phyloP scores from a whole-genome alignment of 257 asterid genomes.

The Gynochthodes officinalis region DNA sequence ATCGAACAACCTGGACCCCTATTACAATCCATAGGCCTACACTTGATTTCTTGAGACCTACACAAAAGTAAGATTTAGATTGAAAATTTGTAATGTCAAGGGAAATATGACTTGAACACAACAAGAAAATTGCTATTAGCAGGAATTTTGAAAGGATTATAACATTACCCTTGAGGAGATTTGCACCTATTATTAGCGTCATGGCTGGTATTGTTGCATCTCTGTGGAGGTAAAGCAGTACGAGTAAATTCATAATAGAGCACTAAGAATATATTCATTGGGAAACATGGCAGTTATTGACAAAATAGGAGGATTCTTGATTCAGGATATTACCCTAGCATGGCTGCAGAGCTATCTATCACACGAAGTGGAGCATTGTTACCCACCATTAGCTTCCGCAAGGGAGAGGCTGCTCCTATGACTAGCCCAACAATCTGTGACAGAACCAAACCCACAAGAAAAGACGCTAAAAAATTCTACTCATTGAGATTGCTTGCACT shows the following conservation, averaged over 20 bases:
- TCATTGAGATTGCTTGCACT: no score
- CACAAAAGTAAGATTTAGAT: not conserved
- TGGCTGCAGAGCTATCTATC: constrained; percentile 22
- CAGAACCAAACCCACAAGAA: not conserved
- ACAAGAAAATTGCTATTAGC: no score
- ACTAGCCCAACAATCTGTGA: constrained; percentile 33
- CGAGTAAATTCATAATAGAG: not conserved
- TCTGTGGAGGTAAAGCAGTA: not conserved
- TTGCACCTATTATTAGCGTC: constrained; percentile 31
- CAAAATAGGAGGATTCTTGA: not conserved
- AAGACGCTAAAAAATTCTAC: no score
- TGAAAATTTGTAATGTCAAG: not conserved
- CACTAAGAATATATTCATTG: not conserved
- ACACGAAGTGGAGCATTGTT: constrained; percentile 34
- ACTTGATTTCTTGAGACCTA: constrained; percentile 29
- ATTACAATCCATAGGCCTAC: constrained; percentile 23
- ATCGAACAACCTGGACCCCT: constrained; percentile 26
- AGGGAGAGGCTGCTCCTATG: constrained; percentile 27
- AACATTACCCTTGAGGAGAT: constrained; percentile 23
- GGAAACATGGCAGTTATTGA: not conserved
- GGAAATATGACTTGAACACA: not conserved
- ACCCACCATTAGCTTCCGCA: constrained; percentile 25
- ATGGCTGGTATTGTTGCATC: constrained; percentile 28
- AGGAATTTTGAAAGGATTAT: not conserved
- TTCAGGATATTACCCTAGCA: constrained; percentile 31